Conservation (phyloP, 495 filamentous ascomycete genomes). For the Collariella sp. region DNA sequence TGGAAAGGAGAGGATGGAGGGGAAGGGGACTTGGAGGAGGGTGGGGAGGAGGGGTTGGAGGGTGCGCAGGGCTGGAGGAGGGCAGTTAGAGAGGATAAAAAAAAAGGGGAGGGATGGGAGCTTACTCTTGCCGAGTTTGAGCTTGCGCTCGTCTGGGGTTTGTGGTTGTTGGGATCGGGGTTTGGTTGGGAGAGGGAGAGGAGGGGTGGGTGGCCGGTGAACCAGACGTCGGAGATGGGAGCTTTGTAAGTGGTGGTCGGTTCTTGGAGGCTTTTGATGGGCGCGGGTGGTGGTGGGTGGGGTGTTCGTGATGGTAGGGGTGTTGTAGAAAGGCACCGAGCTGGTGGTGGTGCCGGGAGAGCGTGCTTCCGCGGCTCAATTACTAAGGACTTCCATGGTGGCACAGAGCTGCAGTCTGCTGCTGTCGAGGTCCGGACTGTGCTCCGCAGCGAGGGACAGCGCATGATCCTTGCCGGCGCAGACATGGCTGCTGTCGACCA, state of each 20-base stretch:
- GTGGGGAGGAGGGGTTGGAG: conserved; percentile 83
- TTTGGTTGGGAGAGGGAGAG: neutral
- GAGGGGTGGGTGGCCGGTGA: conserved; percentile 5
- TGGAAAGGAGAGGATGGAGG: conserved; percentile 85
- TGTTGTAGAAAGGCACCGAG: neutral
- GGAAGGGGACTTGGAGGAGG: conserved; percentile 72
- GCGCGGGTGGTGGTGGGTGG: neutral
- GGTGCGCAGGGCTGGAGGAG: conserved; percentile 60
- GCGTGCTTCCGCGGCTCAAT: neutral
- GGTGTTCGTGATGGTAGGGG: neutral
- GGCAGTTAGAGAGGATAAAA: neutral
- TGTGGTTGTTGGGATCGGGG: conserved; percentile 32
- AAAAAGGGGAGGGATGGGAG: conserved; percentile 3
- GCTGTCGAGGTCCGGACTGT: neutral
- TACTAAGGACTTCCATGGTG: neutral
- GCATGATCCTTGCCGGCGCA: conserved; percentile 7
- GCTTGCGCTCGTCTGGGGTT: conserved; percentile 63
- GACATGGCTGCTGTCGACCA: conserved; percentile 2
- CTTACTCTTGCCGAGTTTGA: conserved; percentile 87
- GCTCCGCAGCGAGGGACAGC: neutral
- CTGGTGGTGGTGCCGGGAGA: neutral
- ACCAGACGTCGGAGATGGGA: neutral
- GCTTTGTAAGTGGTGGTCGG: neutral
- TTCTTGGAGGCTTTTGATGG: neutral
- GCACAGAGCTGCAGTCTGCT: neutral